These are phyloP conservation scores for Wickerhamiella alocasiicola DNA, from an alignment of 805 yeast genomes.

Conservation along the genomic window DNA sequence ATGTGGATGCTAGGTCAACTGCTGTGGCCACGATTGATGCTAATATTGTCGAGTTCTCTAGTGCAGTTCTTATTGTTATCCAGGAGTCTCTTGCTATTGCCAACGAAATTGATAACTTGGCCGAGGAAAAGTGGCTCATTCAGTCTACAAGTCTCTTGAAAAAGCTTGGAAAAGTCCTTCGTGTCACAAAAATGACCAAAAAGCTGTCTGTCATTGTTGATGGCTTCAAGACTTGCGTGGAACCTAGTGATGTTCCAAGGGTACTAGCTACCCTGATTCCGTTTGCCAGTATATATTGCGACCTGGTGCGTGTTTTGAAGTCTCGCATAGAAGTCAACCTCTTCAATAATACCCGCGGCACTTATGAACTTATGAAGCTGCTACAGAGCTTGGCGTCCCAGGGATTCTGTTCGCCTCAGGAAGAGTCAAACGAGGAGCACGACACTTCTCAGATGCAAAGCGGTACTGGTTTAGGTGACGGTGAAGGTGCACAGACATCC, in stretches of 20 bases:
- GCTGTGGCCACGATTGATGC: constrained; percentile 20
- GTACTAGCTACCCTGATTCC: constrained; percentile 44
- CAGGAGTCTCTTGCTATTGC: constrained; percentile 36
- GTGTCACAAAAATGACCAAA: constrained; percentile 29
- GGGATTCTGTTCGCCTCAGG: constrained; percentile 90
- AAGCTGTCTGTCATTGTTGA: constrained; percentile 21
- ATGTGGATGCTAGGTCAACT: neutral
- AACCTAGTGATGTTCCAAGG: constrained; percentile 5
- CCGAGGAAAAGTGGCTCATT: constrained; percentile 47
- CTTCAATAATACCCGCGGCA: constrained; percentile 43
- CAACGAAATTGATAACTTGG: neutral
- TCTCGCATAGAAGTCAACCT: constrained; percentile 39
- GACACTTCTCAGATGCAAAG: constrained; percentile 53
- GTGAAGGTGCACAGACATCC: constrained; percentile 71
- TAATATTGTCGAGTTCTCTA: constrained; percentile 39
- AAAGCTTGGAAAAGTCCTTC: constrained; percentile 34
- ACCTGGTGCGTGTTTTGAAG: constrained; percentile 35
- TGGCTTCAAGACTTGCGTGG: neutral
- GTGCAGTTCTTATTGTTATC: constrained; percentile 50
- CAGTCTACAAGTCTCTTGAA: constrained; percentile 35
- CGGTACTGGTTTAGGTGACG: constrained; percentile 90
- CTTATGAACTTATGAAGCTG: constrained; percentile 43
- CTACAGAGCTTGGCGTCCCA: constrained; percentile 52
- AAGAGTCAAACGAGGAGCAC: constrained; percentile 42
- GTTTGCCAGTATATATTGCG: constrained; percentile 45